These are phyloP conservation scores for Sarcocystis neurona DNA, from an alignment of 169 alveolate species.

Conservation along the genomic window DNA sequence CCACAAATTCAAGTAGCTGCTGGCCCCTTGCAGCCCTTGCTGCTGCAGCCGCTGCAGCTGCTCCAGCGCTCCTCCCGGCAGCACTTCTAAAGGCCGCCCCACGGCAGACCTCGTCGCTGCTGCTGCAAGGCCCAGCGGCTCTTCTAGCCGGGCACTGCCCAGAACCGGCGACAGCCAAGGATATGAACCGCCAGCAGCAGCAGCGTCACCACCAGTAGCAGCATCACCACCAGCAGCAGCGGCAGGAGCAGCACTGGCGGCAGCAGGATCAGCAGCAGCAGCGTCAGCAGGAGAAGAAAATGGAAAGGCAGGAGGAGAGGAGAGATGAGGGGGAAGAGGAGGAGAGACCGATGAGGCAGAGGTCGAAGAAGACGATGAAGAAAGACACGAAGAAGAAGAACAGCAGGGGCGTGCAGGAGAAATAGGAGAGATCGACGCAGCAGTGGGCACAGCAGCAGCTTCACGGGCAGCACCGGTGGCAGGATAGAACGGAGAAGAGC, in stretches of 20 bases:
- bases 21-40: conserved; percentile 19
- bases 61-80: conserved; percentile 42
- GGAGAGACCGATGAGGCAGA: background rate
- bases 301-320: background rate
- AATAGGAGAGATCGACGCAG: no score
- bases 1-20: conserved; percentile 27
- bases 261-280: no score
- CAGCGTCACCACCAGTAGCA: no score
- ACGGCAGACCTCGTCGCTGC: background rate
- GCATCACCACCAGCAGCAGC: no score
- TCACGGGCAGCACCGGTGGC: no score
- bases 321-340: background rate
- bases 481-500: no score
- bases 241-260: no score
- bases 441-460: no score
- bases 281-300: no score
- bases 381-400: background rate
- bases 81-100: conserved; percentile 5
- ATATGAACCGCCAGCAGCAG: no score
- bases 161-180: no score
- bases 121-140: background rate
- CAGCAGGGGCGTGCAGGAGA: no score
- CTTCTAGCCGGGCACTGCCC: background rate
- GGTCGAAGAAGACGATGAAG: background rate
- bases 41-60: conserved; percentile 2